Percentiles rank a stretch among this genome's conserved stretches.
Evolutionary conservation across 441 rosid genomes (phyloP).

Genomic region (Croton laevigatus): DNA sequence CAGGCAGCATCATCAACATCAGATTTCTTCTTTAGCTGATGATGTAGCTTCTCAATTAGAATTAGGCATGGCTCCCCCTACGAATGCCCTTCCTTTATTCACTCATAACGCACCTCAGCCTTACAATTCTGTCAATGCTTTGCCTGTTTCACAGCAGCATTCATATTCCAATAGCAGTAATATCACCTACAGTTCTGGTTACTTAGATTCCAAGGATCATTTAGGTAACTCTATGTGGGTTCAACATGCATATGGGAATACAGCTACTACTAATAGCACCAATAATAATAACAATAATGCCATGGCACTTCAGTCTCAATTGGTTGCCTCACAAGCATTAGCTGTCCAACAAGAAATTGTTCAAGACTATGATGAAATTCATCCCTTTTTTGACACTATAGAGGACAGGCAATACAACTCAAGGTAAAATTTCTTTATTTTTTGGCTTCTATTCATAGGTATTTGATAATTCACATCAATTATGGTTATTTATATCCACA

Average conservation of each 20-base stretch:
- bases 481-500: background rate
- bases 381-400: constrained; percentile 67
- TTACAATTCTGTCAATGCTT: constrained; percentile 18
- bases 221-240: constrained; percentile 37
- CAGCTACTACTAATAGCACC: constrained; percentile 16
- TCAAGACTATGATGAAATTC: constrained; percentile 68
- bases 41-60: constrained; percentile 63
- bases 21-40: constrained; percentile 33
- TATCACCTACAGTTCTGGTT: constrained; percentile 30
- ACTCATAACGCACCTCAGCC: constrained; percentile 28
- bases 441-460: background rate
- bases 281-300: constrained; percentile 29
- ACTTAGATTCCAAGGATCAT: constrained; percentile 46
- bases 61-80: constrained; percentile 73
- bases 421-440: constrained; percentile 37
- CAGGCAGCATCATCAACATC: constrained; percentile 41
- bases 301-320: constrained; percentile 52
- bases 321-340: constrained; percentile 39
- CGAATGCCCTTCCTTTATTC: constrained; percentile 31
- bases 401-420: constrained; percentile 68
- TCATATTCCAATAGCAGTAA: constrained; percentile 36
- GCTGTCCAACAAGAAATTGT: constrained; percentile 45
- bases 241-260: constrained; percentile 30
- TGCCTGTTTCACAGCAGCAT: constrained; percentile 35
- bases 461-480: too few relatives aligned